Evolutionary conservation across 83 land plant genomes (phyloP).

Genomic region (Picea abies): DNA sequence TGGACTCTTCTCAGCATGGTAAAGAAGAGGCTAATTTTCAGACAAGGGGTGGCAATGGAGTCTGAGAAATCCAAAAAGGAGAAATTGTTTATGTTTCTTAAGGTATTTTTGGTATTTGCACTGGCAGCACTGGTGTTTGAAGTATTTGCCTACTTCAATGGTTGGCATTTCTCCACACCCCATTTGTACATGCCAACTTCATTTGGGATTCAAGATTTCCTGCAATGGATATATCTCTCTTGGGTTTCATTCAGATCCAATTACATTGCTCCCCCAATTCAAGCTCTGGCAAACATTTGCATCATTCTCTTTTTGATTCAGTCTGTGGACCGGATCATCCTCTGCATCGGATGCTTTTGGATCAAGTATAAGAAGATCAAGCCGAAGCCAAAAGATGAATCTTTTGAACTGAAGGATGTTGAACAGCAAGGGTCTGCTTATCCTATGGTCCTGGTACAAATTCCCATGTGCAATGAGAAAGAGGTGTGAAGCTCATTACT

Average conservation of each 20-base stretch:
- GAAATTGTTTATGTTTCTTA: constrained; percentile 35
- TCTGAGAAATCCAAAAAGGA: constrained; percentile 34
- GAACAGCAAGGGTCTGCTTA: constrained; percentile 26
- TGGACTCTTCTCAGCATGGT: constrained; percentile 50
- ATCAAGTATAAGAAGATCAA: constrained; percentile 17
- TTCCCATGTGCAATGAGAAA: constrained; percentile 24
- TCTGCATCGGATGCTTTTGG: constrained; percentile 47
- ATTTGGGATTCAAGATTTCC: constrained; percentile 36
- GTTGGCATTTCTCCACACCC: constrained; percentile 59
- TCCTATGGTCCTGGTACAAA: constrained; percentile 35
- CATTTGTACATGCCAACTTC: constrained; percentile 52
- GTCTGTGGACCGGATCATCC: constrained; percentile 41
- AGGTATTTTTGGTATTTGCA: constrained; percentile 32
- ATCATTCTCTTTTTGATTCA: constrained; percentile 46
- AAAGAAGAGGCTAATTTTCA: constrained; percentile 40
- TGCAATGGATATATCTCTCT: constrained; percentile 36
- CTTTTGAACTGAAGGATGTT: constrained; percentile 26
- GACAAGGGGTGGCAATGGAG: constrained; percentile 36
- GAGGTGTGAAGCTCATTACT: constrained; percentile 29
- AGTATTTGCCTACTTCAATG: constrained; percentile 35
- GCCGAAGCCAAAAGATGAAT: background rate
- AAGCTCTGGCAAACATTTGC: constrained; percentile 41
- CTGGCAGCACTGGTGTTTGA: constrained; percentile 36
- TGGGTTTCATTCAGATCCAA: constrained; percentile 46
- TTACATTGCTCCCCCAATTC: constrained; percentile 45